Evolutionary conservation across 768 basidiomycete species (phyloP).

Genomic region (Leucocoprinus leucothites): DNA sequence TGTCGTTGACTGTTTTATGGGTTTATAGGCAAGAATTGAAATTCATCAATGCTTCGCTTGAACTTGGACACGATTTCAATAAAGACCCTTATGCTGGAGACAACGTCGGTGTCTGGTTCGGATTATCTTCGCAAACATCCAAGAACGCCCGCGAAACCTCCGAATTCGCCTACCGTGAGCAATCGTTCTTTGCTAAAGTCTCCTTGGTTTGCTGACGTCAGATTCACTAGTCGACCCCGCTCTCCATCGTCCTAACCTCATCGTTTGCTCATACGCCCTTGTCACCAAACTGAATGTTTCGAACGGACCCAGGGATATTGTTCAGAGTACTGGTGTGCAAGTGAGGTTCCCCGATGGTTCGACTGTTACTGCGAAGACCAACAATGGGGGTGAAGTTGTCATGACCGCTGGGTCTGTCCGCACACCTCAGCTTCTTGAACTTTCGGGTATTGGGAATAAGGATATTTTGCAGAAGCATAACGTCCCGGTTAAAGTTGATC

Average conservation of each 20-base stretch:
- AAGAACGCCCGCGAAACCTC: slow-evolving; percentile 31
- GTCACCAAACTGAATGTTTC: slow-evolving; percentile 14
- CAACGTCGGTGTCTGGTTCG: slow-evolving; percentile 52
- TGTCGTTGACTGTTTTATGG: background rate
- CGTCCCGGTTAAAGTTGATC: slow-evolving; percentile 41
- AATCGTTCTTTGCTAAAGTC: background rate
- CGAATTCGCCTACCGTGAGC: slow-evolving; percentile 28
- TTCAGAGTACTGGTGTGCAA: slow-evolving; percentile 11
- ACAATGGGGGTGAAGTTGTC: slow-evolving; percentile 35
- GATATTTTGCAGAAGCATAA: slow-evolving; percentile 45
- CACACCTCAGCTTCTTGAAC: slow-evolving; percentile 54
- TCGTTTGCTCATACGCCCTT: slow-evolving; percentile 13
- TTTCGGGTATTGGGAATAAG: slow-evolving; percentile 56
- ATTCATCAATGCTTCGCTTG: slow-evolving; percentile 26
- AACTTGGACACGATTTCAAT: slow-evolving; percentile 30
- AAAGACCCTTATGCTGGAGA: slow-evolving; percentile 48
- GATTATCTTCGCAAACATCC: slow-evolving; percentile 53
- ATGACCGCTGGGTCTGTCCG: slow-evolving; percentile 49
- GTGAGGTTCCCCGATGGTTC: slow-evolving; percentile 13
- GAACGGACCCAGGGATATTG: slow-evolving; percentile 8
- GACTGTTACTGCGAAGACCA: slow-evolving; percentile 12
- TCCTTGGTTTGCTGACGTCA: background rate
- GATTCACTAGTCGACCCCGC: slow-evolving; percentile 23
- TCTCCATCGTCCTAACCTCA: slow-evolving; percentile 6
- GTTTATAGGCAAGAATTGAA: slow-evolving; percentile 23